phyloP scores from a whole-genome alignment of 306 rosid genomes.

The Glycine tomentella region DNA sequence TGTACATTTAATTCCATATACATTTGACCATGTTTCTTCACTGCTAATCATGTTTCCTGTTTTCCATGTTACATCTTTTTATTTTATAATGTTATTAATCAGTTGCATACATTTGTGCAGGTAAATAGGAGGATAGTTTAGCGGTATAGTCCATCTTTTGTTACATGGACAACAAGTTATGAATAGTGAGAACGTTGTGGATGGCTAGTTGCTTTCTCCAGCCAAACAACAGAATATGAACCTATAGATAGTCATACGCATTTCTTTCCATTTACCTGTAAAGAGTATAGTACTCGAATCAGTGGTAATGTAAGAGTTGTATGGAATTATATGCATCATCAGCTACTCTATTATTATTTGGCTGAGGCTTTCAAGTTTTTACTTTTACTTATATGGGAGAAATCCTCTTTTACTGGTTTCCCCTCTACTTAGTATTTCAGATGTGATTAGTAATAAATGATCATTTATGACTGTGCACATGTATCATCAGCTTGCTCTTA shows the following conservation, averaged over 20 bases:
- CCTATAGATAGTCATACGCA: constrained; percentile 40
- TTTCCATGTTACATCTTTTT: constrained; percentile 9
- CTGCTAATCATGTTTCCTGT: neutral
- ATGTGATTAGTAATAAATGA: neutral
- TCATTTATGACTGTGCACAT: neutral
- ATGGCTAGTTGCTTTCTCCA: constrained; percentile 54
- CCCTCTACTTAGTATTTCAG: constrained; percentile 25
- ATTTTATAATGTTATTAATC: neutral
- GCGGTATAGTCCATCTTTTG: constrained; percentile 43
- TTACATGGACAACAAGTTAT: constrained; percentile 39
- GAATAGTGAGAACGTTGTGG: constrained; percentile 37
- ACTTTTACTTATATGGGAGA: constrained; percentile 33
- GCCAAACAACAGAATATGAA: constrained; percentile 54
- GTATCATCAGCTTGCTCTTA: constrained; percentile 25
- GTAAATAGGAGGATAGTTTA: constrained; percentile 50
- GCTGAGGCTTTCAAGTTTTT: constrained; percentile 45
- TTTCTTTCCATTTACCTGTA: constrained; percentile 50
- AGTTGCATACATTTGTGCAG: constrained; percentile 48
- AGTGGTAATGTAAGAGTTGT: constrained; percentile 45
- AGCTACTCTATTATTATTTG: constrained; percentile 43
- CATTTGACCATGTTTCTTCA: neutral
- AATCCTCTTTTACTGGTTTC: constrained; percentile 47
- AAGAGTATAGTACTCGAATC: constrained; percentile 41
- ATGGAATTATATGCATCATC: constrained; percentile 37
- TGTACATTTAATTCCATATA: neutral